A percentile compares a stretch with the other conserved stretches of the same genome.
phyloP scores from a whole-genome alignment of 306 rosid genomes.

The Morella rubra region DNA sequence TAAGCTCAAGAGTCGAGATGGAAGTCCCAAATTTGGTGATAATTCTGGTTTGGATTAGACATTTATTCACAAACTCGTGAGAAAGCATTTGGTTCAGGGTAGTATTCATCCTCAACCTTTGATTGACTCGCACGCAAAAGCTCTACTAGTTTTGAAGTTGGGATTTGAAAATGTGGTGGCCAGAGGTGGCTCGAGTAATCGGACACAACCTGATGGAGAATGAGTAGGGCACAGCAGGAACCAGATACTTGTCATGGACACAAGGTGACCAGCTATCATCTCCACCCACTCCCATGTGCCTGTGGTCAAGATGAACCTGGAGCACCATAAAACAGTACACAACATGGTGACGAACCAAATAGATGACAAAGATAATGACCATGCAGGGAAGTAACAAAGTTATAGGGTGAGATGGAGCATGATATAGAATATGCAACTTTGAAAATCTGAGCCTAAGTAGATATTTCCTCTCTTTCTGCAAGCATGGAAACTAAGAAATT shows the following conservation, averaged over 20 bases:
- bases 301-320: slow-evolving; percentile 92
- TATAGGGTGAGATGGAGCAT: neutral
- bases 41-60: neutral
- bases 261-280: slow-evolving; percentile 96
- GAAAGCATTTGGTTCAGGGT: slow-evolving; percentile 8
- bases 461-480: neutral
- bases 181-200: slow-evolving; percentile 53
- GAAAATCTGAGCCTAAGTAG: neutral
- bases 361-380: slow-evolving; percentile 4
- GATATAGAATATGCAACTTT: neutral
- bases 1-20: neutral
- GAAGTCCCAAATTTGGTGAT: neutral
- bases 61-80: slow-evolving; percentile 6
- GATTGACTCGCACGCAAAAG: slow-evolving; percentile 1
- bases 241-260: slow-evolving; percentile 61
- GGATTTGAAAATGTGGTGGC: slow-evolving; percentile 61
- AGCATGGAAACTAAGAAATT: neutral
- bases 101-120: neutral
- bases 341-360: neutral
- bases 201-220: slow-evolving; percentile 71
- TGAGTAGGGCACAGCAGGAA: slow-evolving; percentile 57
- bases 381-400: neutral
- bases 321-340: slow-evolving; percentile 22
- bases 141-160: slow-evolving; percentile 47
- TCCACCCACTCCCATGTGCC: slow-evolving; percentile 94